Evolutionary conservation across 106 monocot genomes (phyloP).

Genomic region (Dioscorea zingiberensis): DNA sequence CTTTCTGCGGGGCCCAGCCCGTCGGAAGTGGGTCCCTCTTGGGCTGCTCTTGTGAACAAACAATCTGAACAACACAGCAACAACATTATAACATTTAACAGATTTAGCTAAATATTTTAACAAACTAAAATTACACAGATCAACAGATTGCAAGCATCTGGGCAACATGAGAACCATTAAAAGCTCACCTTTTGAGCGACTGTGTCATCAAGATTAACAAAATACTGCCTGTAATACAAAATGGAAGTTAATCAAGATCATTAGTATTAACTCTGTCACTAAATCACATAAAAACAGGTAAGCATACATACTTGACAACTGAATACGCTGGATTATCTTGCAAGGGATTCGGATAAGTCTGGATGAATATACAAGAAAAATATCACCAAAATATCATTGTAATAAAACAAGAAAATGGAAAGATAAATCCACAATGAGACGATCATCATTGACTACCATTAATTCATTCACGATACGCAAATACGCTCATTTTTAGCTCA

Average conservation of each 20-base stretch:
- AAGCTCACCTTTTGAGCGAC: constrained; percentile 62
- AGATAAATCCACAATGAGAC: background rate
- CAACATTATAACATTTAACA: background rate
- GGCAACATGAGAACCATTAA: too few relatives aligned
- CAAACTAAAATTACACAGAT: too few relatives aligned
- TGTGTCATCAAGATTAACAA: constrained; percentile 76
- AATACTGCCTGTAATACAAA: constrained; percentile 65
- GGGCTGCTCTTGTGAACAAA: constrained; percentile 62
- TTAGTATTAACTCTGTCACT: background rate
- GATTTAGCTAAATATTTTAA: too few relatives aligned
- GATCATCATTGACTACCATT: too few relatives aligned
- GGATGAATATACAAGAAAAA: constrained; percentile 2
- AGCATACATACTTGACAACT: constrained; percentile 70
- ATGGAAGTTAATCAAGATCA: background rate
- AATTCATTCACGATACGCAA: too few relatives aligned
- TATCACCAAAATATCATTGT: background rate
- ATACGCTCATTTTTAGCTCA: too few relatives aligned
- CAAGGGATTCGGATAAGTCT: constrained; percentile 82
- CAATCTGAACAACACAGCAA: constrained; percentile 47
- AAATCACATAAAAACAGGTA: too few relatives aligned
- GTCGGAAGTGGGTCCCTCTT: constrained; percentile 76
- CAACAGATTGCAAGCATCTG: background rate
- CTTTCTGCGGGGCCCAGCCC: constrained; percentile 80
- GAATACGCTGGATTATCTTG: constrained; percentile 92
- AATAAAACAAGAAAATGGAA: constrained; percentile 3